Base-by-base conservation (phyloP, 73 alveolate genomes). In the Effrenium voratum region DNA sequence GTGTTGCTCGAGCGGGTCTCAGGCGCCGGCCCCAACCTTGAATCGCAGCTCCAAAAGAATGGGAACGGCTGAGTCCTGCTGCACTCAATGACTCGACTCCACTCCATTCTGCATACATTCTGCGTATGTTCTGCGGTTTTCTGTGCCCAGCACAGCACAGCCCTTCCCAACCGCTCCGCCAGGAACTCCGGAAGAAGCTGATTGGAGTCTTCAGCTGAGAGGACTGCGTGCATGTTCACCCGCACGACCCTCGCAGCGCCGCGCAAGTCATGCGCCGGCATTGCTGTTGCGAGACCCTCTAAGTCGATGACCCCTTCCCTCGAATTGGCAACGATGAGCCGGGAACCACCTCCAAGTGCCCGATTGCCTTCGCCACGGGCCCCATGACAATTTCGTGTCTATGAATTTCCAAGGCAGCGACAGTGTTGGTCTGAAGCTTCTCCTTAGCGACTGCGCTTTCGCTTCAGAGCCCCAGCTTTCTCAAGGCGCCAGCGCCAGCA, bases 11-110 rank as follows among this genome's bases (percentile, higher is more conserved):
- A 41, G 4, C 3, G n/a, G n/a, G n/a, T n/a, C n/a, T n/a, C n/a
- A n/a, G n/a, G n/a, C 16, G 34, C 95, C n/a, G 38, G 36, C 95
- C 30, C 95, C 95, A 6, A 87, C 95, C 43, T 38, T 38, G 41
- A 87, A 87, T n/a, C 95, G 95, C 81, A 87, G 57, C 83, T 87
- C 83, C 95, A 87, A 60, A 49, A 87, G 75, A 38, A 87, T 87
- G 70, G 95, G 95, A 2, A 87, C 60, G 46, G 34, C 84, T 38
- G 59, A n/a, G 36, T 68, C 95, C 95, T 87, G 46, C 60, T 8
- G 82, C 49, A 16, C n/a, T n/a, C n/a, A n/a, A 70, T 30, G 81
- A 47, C 49, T 5, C 4, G 26, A 2, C 19, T 2, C 26, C 49
- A 34, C 72, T 22, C n/a, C 72, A 57, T 22, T 22, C 16, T 22